Conservation (phyloP, 1,284 basidiomycete genomes). For the Tranzscheliella williamsii region DNA sequence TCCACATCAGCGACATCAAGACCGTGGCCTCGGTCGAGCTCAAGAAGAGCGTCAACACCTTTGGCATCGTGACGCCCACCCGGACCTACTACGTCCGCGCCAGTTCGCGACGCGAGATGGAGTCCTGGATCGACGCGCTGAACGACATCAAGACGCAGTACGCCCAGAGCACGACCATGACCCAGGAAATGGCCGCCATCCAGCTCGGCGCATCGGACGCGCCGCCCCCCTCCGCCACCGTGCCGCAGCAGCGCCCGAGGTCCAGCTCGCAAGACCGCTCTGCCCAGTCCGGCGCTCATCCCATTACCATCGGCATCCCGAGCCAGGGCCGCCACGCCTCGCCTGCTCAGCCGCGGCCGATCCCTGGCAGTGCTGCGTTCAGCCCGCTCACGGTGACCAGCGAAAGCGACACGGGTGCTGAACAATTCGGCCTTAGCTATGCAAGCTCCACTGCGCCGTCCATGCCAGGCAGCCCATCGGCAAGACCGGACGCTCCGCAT, state of each 20-base stretch:
- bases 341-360: conserved; percentile 46
- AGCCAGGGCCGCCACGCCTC: conserved; percentile 22
- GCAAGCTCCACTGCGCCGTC: conserved; percentile 42
- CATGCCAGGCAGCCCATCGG: conserved; percentile 35
- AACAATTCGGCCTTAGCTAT: conserved; percentile 49
- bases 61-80: conserved; percentile 86
- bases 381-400: conserved; percentile 45
- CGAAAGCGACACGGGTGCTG: conserved; percentile 44
- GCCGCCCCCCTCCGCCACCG: conserved; percentile 18
- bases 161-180: conserved; percentile 45
- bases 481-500: conserved; percentile 13
- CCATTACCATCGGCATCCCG: conserved; percentile 48
- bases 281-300: conserved; percentile 1
- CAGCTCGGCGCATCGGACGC: conserved; percentile 29
- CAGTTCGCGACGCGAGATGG: conserved; percentile 71
- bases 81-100: conserved; percentile 94
- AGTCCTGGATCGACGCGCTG: conserved; percentile 82
- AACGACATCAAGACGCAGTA: conserved; percentile 72
- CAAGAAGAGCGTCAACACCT: conserved; percentile 85
- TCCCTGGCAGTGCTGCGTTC: conserved; percentile 31
- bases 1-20: conserved; percentile 86
- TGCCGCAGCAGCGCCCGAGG: conserved; percentile 10
- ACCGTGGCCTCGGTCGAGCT: conserved; percentile 83
- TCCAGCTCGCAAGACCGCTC: conserved; percentile 29
- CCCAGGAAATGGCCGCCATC: conserved; percentile 42